Conservation (phyloP, 2,329 filamentous ascomycete species). For the Ceratocystis destructans region DNA sequence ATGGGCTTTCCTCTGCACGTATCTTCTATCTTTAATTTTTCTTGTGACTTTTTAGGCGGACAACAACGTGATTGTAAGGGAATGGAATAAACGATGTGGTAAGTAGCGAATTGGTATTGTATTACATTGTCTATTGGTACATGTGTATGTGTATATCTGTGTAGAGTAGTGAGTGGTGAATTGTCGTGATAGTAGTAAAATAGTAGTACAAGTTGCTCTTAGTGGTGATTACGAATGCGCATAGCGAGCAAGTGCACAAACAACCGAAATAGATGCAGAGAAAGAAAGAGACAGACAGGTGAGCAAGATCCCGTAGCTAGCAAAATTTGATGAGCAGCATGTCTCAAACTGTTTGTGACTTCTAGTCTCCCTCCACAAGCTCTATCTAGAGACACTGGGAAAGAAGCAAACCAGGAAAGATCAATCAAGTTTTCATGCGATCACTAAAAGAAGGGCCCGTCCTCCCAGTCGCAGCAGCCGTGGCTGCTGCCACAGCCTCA, state of each 20-base stretch:
- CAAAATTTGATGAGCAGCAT: too few relatives aligned
- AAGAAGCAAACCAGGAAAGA: background rate
- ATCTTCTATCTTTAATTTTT: background rate
- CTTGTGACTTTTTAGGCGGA: background rate
- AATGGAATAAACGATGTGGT: too few relatives aligned
- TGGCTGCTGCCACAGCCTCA: background rate
- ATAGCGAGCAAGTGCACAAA: background rate
- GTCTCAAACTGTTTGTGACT: too few relatives aligned
- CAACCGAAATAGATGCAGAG: constrained; percentile 7
- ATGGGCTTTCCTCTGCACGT: background rate
- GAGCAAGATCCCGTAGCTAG: too few relatives aligned
- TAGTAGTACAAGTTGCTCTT: background rate
- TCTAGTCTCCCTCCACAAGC: too few relatives aligned
- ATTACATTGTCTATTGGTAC: background rate
- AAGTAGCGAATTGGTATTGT: background rate
- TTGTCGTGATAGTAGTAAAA: background rate
- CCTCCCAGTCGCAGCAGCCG: background rate
- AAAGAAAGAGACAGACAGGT: background rate
- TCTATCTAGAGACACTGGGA: background rate
- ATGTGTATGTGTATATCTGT: background rate
- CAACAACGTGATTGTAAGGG: background rate
- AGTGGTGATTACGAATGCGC: background rate
- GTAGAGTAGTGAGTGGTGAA: background rate
- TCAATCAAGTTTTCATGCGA: background rate
- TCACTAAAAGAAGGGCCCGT: background rate